Conservation (phyloP, 176 grass and related monocot species). For the Paspalum vaginatum region DNA sequence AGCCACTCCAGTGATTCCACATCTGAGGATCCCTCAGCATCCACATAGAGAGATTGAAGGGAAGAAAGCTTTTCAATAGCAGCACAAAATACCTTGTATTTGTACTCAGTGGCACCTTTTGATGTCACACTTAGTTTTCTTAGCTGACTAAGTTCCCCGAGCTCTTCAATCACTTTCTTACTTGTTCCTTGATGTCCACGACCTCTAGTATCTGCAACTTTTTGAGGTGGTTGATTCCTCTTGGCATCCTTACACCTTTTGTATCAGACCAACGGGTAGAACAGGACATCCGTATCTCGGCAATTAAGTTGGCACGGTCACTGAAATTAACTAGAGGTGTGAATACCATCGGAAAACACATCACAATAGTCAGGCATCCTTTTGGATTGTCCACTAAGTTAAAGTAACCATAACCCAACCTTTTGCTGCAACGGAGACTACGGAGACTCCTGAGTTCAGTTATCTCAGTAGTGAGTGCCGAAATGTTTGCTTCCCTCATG, state of each 20-base stretch:
- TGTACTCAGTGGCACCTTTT: neutral
- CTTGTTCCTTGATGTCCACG: slow-evolving; percentile 17
- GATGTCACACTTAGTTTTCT: neutral
- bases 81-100: neutral
- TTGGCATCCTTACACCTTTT: slow-evolving; percentile 1
- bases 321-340: neutral
- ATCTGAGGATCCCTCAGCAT: slow-evolving; percentile 19
- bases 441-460: neutral
- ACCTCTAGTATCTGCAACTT: slow-evolving; percentile 13
- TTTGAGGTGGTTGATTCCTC: slow-evolving; percentile 17
- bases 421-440: slow-evolving; percentile 13
- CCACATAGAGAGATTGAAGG: slow-evolving; percentile 8
- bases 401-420: neutral
- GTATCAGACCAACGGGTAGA: neutral
- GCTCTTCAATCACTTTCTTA: neutral
- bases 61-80: slow-evolving; percentile 28
- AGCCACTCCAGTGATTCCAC: slow-evolving; percentile 21
- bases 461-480: neutral
- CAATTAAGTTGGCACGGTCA: neutral
- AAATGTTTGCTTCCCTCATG: neutral
- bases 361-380: neutral
- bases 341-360: slow-evolving; percentile 10
- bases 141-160: slow-evolving; percentile 20
- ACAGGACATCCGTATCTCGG: neutral
- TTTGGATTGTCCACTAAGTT: neutral